Conservation (phyloP, 306 rosid species). For the Abrus precatorius region DNA sequence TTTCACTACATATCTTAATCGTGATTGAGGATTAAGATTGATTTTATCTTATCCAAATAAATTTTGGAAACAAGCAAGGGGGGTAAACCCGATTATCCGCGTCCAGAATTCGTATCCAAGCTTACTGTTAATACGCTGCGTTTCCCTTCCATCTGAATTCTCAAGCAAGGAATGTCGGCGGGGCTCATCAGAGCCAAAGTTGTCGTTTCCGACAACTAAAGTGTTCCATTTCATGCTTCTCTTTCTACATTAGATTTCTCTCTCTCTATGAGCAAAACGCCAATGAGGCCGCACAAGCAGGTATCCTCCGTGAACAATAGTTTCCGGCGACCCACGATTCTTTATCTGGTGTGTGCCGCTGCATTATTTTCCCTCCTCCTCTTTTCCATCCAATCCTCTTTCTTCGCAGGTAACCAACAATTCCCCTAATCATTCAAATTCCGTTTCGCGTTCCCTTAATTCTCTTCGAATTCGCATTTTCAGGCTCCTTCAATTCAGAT, state of each 20-base stretch:
- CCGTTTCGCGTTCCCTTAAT: not conserved
- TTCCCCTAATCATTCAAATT: not conserved
- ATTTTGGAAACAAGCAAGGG: too few species aligned
- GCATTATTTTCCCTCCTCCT: slow-evolving; percentile 77
- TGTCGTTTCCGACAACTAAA: slow-evolving; percentile 35
- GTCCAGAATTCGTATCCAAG: too few species aligned
- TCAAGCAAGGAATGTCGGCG: slow-evolving; percentile 35
- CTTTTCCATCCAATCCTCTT: slow-evolving; percentile 82
- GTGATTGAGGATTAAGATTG: too few species aligned
- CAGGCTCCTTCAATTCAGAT: slow-evolving; percentile 67
- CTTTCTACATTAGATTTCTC: not conserved
- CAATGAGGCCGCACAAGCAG: slow-evolving; percentile 73
- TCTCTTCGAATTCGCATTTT: not conserved
- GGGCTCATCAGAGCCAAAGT: not conserved
- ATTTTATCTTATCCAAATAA: too few species aligned
- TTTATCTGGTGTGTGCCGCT: slow-evolving; percentile 75
- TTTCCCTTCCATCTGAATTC: not conserved
- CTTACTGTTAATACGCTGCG: not conserved
- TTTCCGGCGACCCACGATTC: slow-evolving; percentile 64
- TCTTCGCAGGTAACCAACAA: slow-evolving; percentile 65
- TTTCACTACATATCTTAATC: too few species aligned
- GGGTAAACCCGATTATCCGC: too few species aligned
- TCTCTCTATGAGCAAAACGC: not conserved
- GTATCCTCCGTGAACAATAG: slow-evolving; percentile 18
- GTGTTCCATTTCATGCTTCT: not conserved